Conservation (phyloP, 805 yeast genomes). For the Grigorovia yakushimaensis region DNA sequence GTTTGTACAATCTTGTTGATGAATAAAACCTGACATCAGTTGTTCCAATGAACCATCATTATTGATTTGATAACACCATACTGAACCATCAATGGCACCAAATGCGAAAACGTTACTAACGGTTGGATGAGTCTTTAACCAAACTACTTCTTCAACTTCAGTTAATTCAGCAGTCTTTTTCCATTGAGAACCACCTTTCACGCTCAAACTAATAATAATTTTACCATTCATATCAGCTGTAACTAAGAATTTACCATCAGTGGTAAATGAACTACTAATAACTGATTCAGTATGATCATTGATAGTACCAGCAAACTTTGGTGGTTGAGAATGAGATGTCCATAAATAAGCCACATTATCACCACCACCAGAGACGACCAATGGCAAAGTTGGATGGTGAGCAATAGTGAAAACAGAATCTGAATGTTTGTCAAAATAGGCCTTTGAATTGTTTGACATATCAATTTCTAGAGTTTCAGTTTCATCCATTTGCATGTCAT, state of each 20-base stretch:
- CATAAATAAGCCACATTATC: conserved; percentile 83
- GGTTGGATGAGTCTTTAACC: conserved; percentile 74
- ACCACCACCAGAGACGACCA: conserved; percentile 91
- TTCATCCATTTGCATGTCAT: conserved; percentile 19
- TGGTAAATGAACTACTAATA: conserved; percentile 70
- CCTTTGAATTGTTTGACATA: conserved; percentile 78
- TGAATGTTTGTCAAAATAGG: conserved; percentile 81
- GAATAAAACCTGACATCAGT: conserved; percentile 71
- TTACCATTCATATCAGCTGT: conserved; percentile 96
- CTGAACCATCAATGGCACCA: conserved; percentile 88
- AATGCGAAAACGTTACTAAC: conserved; percentile 71
- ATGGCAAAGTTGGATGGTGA: conserved; percentile 74
- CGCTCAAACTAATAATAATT: conserved; percentile 59
- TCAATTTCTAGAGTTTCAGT: conserved; percentile 62
- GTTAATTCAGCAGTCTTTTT: conserved; percentile 55
- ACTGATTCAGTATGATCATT: conserved; percentile 84
- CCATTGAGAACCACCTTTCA: conserved; percentile 81
- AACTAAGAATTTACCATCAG: conserved; percentile 69
- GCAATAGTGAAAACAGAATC: conserved; percentile 83
- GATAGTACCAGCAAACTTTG: conserved; percentile 66
- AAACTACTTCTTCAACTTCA: conserved; percentile 83
- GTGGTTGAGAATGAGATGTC: conserved; percentile 85
- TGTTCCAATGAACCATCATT: conserved; percentile 47
- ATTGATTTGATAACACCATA: conserved; percentile 82
- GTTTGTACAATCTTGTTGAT: conserved; percentile 67